Base-by-base conservation (phyloP, 2,329 filamentous ascomycete species). In the Diaporthe sp. region DNA sequence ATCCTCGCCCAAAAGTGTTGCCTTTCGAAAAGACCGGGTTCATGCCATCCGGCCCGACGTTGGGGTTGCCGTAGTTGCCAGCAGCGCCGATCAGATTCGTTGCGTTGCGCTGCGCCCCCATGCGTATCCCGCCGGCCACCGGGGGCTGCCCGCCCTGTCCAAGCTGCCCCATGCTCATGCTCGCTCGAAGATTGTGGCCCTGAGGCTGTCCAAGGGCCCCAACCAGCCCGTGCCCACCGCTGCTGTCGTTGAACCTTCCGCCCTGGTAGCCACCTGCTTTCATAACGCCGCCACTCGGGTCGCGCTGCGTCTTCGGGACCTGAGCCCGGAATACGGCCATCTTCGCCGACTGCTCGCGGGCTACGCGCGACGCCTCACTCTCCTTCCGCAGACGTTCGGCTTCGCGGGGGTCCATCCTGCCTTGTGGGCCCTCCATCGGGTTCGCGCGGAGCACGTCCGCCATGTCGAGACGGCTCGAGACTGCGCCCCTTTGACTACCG, bases 361-460 rank as follows among this genome's bases (percentile, higher is more conserved):
- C 83, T 15, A 84, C 82, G 1, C 84, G 84, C 8, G 82, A 81
- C 19, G 86, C 85, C 74, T 87, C 84, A 42, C 86, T 84, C 71
- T 85, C 82, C 12, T 82, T 83, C 4, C 83, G 83, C 60, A 84
- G 82, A 22, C 88, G 85, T 28, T 87, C 86, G 6, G 83, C 83
- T 15, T 84, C 82, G n/a, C 84, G 83, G 1, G 84, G 83, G 42
- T 89, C 84, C 60, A 80, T 78, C 13, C 62, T 22, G 37, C 79
- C 79, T n/a, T 77, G 78, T 4, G 79, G 75, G 0, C 74, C 67
- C 13, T 86, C 86, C 51, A 84, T 79, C 37, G 87, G 86, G 70
- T 88, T 86, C 1, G 82, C 84, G 25, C 83, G 81, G 4, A 91
- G 84, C 7, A 94, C 85, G 78, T 93, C 90, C 0, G 92, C 92